Evolutionary conservation across 169 alveolate species (phyloP), one percentile per base, ranked within the genome.

Genomic region (Plasmodium relictum): DNA sequence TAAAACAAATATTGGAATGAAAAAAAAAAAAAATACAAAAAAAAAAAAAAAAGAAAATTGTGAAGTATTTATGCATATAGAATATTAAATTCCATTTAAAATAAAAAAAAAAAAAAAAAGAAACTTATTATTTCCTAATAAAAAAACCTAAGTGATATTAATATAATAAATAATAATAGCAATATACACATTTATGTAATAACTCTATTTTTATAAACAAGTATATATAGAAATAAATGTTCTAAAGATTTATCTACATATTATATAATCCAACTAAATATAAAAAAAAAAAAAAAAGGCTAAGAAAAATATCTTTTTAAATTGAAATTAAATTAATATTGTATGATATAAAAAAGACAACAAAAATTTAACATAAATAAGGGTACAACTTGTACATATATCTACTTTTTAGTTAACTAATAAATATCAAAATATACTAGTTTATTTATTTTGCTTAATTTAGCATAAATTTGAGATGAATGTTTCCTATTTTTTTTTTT

Each of bases 391-490:
- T 14, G 14, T 54, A 0, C 6, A 14, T 54, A 14, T 54, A 54
- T 54, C 8, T 14, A 54, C 22, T 10, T 54, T 54, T 18, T 54
- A 54, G 37, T 6, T 6, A 78, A 20, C 16, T 59, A 69, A 45
- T 68, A 26, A 68, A 83, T 83, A 37, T 83, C 91, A 52, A 83
- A 83, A 62, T 69, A 83, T n/a, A 83, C 66, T 16, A 83, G 85
- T 41, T 73, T 42, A 54, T 83, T 83, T 31, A 83, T 61, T 42
- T 83, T 83, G 59, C 52, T 83, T 48, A 83, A 45, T 54, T 83
- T 83, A 31, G 91, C 91, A 62, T 83, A 83, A 69, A 83, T 83
- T 18, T 83, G 91, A 45, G 80, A 83, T 41, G 91, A 83, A 39
- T 83, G 91, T 45, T 83, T 83, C 41, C 85, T 83, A 50, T 52